These are phyloP conservation scores for Coniferiporia weirii DNA, from an alignment of 1,284 basidiomycete genomes.

Conservation along the genomic window DNA sequence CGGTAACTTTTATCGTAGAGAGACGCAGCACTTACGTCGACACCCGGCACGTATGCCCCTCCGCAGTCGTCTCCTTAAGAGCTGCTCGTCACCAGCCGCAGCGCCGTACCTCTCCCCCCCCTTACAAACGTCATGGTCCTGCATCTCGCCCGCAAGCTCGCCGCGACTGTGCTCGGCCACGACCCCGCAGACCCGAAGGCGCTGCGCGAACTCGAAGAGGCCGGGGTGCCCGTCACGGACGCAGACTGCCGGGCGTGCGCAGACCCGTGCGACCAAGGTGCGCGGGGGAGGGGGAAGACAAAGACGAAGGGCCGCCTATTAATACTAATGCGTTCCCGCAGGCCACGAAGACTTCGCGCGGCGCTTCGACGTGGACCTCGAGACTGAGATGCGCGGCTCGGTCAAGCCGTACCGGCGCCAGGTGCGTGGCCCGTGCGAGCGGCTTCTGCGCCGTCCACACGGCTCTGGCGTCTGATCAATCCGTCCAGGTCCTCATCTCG, in stretches of 20 bases:
- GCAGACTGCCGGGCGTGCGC: slow-evolving; percentile 72
- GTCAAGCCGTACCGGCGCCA: slow-evolving; percentile 79
- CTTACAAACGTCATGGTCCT: slow-evolving; percentile 4
- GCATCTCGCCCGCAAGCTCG: slow-evolving; percentile 8
- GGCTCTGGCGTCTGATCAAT: not conserved
- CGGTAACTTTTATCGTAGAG: too few species aligned
- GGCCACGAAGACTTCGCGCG: slow-evolving; percentile 71
- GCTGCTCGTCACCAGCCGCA: not conserved
- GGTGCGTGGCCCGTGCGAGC: slow-evolving; percentile 36
- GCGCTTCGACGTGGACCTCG: slow-evolving; percentile 72
- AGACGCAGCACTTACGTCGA: too few species aligned
- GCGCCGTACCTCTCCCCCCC: too few species aligned
- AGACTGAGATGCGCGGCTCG: slow-evolving; percentile 74
- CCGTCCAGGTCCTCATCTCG: slow-evolving; percentile 70
- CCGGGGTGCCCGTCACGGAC: slow-evolving; percentile 61
- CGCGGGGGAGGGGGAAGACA: slow-evolving; percentile 28
- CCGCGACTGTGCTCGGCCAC: slow-evolving; percentile 4
- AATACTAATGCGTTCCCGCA: slow-evolving; percentile 22
- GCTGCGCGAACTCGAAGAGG: slow-evolving; percentile 31
- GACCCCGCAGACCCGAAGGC: slow-evolving; percentile 10
- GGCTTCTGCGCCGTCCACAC: slow-evolving; percentile 7
- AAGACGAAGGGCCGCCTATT: slow-evolving; percentile 14
- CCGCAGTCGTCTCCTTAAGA: too few species aligned
- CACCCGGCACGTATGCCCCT: too few species aligned
- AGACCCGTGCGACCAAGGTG: slow-evolving; percentile 73